Evolutionary conservation across 805 yeast species (phyloP).

Genomic region (Brettanomyces bruxellensis): DNA sequence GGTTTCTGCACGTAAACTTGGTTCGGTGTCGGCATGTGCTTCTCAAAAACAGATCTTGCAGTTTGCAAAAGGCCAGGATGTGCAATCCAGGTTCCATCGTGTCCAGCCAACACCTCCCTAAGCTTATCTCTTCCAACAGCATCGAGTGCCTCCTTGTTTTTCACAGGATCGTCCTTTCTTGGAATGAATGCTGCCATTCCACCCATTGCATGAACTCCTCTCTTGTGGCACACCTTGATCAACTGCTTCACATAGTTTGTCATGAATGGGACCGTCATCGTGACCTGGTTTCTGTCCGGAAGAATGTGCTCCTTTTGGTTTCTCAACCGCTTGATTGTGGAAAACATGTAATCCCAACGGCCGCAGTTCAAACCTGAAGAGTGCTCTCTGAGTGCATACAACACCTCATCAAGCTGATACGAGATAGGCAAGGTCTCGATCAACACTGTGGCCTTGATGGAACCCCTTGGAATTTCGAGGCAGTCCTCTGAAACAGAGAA

Average conservation of each 20-base stretch:
- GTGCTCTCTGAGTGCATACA: constrained; percentile 68
- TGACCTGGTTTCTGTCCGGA: constrained; percentile 74
- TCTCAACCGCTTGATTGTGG: constrained; percentile 68
- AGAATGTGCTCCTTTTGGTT: constrained; percentile 57
- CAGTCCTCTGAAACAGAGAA: constrained; percentile 70
- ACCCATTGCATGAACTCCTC: constrained; percentile 83
- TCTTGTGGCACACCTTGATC: constrained; percentile 64
- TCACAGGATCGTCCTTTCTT: constrained; percentile 57
- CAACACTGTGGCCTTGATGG: constrained; percentile 72
- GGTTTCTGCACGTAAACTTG: constrained; percentile 49
- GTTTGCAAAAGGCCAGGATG: constrained; percentile 75
- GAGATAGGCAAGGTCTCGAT: constrained; percentile 83
- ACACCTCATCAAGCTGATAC: constrained; percentile 79
- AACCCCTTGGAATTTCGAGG: constrained; percentile 60
- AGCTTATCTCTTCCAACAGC: constrained; percentile 69
- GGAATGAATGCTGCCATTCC: constrained; percentile 90
- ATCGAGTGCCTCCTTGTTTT: constrained; percentile 59
- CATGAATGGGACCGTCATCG: constrained; percentile 80
- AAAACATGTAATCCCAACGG: constrained; percentile 83
- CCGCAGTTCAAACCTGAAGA: constrained; percentile 81
- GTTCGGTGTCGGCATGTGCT: constrained; percentile 76
- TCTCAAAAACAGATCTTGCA: constrained; percentile 63
- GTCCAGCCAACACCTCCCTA: constrained; percentile 70
- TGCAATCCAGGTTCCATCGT: constrained; percentile 87
- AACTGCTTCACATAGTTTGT: constrained; percentile 64